These are phyloP conservation scores for Protoeuglena noctilucae DNA, from an alignment of 139 green algal species.

Conservation along the genomic window DNA sequence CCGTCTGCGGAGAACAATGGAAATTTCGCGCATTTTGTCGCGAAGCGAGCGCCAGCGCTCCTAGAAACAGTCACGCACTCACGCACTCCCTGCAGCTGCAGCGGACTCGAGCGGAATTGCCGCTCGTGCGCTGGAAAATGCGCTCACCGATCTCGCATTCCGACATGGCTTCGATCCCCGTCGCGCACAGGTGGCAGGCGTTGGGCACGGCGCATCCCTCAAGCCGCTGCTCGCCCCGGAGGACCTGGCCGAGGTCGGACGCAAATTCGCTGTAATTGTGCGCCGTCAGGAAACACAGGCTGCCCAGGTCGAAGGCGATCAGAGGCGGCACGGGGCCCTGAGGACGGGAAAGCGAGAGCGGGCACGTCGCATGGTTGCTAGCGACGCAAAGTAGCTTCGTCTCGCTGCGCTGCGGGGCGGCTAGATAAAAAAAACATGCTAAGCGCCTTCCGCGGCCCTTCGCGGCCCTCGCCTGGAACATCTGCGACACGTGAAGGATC, in stretches of 20 bases:
- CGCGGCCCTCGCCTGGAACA: too few species aligned
- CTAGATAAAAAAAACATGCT: too few species aligned
- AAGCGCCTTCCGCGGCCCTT: too few species aligned
- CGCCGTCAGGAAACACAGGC: constrained; percentile 80
- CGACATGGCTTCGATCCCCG: background rate
- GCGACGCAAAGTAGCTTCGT: too few species aligned
- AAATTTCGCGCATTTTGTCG: background rate
- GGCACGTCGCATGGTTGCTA: too few species aligned
- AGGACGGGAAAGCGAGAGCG: constrained; percentile 56
- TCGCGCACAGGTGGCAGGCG: background rate
- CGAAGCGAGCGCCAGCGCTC: background rate
- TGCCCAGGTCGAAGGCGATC: constrained; percentile 70
- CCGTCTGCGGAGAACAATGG: too few species aligned
- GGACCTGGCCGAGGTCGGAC: constrained; percentile 22
- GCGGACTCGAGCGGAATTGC: too few species aligned
- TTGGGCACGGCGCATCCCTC: background rate
- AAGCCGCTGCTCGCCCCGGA: too few species aligned
- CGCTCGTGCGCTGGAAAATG: background rate
- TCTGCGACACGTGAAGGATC: too few species aligned
- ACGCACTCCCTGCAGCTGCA: too few species aligned
- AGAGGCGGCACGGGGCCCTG: constrained; percentile 52
- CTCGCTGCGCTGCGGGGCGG: too few species aligned
- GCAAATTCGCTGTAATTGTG: constrained; percentile 25
- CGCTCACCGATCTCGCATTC: background rate
- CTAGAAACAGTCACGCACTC: too few species aligned